A percentile compares a stretch with the other conserved stretches of the same genome.
phyloP scores from a whole-genome alignment of 1,284 basidiomycete species.

The Trichosporon sp. region DNA sequence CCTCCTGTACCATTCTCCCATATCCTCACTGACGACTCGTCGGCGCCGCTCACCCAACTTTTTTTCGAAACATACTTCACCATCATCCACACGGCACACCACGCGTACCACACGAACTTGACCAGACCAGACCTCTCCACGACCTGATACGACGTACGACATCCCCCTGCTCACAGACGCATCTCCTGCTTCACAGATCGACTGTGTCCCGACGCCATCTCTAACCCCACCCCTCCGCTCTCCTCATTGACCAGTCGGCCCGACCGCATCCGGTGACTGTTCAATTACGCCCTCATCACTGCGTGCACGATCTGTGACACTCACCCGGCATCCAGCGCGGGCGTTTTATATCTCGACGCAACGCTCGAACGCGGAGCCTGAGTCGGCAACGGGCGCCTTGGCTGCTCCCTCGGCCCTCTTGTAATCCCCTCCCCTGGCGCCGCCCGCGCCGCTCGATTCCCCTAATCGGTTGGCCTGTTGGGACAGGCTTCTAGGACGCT shows the following conservation, averaged over 20 bases:
- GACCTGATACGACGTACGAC: constrained; percentile 10
- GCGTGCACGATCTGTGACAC: background rate
- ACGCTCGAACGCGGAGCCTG: background rate
- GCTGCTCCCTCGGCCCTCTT: background rate
- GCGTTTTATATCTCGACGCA: background rate
- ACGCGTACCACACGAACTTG: background rate
- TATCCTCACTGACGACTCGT: constrained; percentile 6
- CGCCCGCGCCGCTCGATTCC: background rate
- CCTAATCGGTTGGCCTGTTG: background rate
- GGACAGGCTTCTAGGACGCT: background rate
- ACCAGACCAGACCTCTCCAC: background rate
- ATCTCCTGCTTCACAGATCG: background rate
- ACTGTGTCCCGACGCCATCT: constrained; percentile 6
- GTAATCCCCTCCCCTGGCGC: background rate
- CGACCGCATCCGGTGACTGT: constrained; percentile 7
- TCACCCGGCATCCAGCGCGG: background rate
- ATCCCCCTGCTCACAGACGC: constrained; percentile 10
- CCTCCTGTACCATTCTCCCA: constrained; percentile 1
- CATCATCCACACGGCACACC: background rate
- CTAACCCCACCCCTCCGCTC: background rate
- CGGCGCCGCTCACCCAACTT: background rate
- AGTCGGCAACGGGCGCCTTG: constrained; percentile 3
- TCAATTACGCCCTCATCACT: constrained; percentile 8
- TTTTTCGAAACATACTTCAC: background rate
- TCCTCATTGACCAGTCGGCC: constrained; percentile 1